Conservation (phyloP, 2,329 filamentous ascomycete genomes). For the Celoporthe dispersa region DNA sequence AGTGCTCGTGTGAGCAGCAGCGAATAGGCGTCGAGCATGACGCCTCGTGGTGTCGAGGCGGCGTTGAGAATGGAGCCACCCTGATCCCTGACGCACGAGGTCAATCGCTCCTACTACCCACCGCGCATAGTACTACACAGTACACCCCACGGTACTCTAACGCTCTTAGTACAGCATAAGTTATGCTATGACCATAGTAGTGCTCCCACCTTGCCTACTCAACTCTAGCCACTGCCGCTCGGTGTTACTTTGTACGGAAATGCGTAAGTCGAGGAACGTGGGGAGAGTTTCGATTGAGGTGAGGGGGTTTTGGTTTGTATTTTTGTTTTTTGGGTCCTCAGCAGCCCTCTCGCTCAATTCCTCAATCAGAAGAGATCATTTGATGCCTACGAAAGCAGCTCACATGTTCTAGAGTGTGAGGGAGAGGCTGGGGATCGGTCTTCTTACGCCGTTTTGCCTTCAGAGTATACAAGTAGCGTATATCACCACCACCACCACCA, state of each 20-base stretch:
- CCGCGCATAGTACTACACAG: not conserved
- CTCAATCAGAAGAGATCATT: not conserved
- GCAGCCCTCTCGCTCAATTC: not conserved
- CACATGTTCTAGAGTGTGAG: not conserved
- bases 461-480: not conserved
- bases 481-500: not conserved
- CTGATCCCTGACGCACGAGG: constrained; percentile 5
- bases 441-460: not conserved
- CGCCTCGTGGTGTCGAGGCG: constrained; percentile 26
- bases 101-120: not conserved
- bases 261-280: not conserved
- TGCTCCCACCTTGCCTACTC: not conserved
- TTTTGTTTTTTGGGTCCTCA: not conserved
- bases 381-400: not conserved
- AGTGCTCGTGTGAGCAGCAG: constrained; percentile 28
- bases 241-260: not conserved
- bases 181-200: not conserved
- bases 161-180: not conserved
- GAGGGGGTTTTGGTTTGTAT: not conserved
- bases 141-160: too few relatives aligned
- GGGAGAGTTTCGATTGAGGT: not conserved
- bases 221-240: not conserved
- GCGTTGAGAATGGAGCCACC: constrained; percentile 12
- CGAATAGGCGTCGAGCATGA: constrained; percentile 22
- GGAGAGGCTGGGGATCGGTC: not conserved